Evolutionary conservation across 2,329 filamentous ascomycete species (phyloP).

Genomic region (Chrysosporium queenslandicum): DNA sequence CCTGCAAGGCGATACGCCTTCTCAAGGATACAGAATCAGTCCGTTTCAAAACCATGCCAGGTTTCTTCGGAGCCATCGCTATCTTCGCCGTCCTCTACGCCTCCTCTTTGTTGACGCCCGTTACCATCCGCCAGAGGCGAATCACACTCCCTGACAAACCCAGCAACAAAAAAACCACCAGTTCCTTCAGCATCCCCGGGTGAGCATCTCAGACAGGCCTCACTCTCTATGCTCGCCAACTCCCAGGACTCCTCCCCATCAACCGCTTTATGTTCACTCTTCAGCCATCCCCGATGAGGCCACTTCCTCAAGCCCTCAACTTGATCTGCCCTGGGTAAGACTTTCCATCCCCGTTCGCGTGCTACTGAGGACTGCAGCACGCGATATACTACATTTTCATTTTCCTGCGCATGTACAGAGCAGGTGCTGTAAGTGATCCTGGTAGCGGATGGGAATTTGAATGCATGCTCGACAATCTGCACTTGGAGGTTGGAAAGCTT

Average conservation of each 20-base stretch:
- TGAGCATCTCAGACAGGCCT: slow-evolving; percentile 71
- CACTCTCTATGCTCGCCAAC: slow-evolving; percentile 41
- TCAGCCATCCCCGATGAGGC: slow-evolving; percentile 53
- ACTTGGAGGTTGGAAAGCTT: slow-evolving; percentile 75
- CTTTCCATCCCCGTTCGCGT: slow-evolving; percentile 59
- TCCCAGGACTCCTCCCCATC: slow-evolving; percentile 13
- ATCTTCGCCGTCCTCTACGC: slow-evolving; percentile 15
- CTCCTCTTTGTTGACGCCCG: slow-evolving; percentile 15
- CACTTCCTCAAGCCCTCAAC: slow-evolving; percentile 66
- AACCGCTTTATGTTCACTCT: slow-evolving; percentile 26
- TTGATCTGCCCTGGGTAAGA: slow-evolving; percentile 63
- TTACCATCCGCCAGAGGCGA: not conserved
- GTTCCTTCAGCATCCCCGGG: slow-evolving; percentile 72
- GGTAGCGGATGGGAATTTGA: slow-evolving; percentile 63
- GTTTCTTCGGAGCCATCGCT: slow-evolving; percentile 8
- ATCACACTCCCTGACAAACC: slow-evolving; percentile 55
- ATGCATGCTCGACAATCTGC: slow-evolving; percentile 69
- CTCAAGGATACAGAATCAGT: not conserved
- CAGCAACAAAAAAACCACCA: slow-evolving; percentile 94
- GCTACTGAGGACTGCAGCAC: slow-evolving; percentile 61
- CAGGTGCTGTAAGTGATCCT: slow-evolving; percentile 90
- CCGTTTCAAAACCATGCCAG: slow-evolving; percentile 9
- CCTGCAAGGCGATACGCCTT: not conserved
- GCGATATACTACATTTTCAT: slow-evolving; percentile 70
- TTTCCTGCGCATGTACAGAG: slow-evolving; percentile 77